These are phyloP conservation scores for Fagopyrum homotropicum DNA, from an alignment of 148 eudicot species.

Conservation along the genomic window DNA sequence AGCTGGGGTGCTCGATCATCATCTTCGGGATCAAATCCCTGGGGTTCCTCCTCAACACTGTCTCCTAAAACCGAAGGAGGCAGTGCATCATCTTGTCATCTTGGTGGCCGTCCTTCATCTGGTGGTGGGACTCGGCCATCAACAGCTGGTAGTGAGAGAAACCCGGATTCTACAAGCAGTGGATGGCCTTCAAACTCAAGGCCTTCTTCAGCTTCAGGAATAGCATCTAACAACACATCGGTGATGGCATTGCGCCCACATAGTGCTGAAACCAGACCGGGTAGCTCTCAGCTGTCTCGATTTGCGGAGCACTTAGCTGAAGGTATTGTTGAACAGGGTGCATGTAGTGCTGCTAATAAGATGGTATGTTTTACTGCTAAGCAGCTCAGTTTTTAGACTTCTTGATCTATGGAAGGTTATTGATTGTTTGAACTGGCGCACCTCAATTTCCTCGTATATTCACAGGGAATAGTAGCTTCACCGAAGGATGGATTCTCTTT, in stretches of 20 bases:
- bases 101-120: slow-evolving; percentile 83
- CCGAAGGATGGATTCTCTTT: slow-evolving; percentile 62
- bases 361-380: slow-evolving; percentile 36
- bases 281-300: slow-evolving; percentile 84
- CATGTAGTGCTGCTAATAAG: slow-evolving; percentile 45
- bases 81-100: slow-evolving; percentile 62
- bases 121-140: slow-evolving; percentile 91
- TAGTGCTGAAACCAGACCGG: slow-evolving; percentile 93
- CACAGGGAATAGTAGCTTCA: slow-evolving; percentile 45
- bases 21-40: slow-evolving; percentile 72
- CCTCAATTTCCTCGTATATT: neutral
- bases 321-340: slow-evolving; percentile 49
- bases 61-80: slow-evolving; percentile 74
- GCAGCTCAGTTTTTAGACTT: neutral
- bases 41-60: slow-evolving; percentile 58
- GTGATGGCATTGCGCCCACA: slow-evolving; percentile 62
- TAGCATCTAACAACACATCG: slow-evolving; percentile 55
- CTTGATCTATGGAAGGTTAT: neutral
- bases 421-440: neutral
- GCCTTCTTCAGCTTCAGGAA: slow-evolving; percentile 94
- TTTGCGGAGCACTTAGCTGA: slow-evolving; percentile 79
- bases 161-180: slow-evolving; percentile 40
- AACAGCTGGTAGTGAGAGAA: slow-evolving; percentile 84
- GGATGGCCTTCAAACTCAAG: slow-evolving; percentile 78
- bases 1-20: slow-evolving; percentile 91